Base-by-base conservation (phyloP, 768 basidiomycete genomes). In the Phylloporus arenicola region DNA sequence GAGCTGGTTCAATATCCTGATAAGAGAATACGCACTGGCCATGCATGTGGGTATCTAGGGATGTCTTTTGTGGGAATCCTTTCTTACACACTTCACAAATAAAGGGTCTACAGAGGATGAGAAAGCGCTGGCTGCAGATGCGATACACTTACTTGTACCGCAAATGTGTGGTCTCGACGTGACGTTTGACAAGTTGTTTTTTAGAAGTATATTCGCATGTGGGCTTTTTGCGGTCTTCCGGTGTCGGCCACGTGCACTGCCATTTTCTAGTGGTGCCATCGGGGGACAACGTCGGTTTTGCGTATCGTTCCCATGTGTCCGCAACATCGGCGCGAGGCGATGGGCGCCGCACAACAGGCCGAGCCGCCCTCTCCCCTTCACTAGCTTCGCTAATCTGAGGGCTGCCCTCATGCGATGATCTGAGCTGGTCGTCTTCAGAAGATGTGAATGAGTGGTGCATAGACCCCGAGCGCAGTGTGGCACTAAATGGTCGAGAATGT, bases 131-230 rank as follows among this genome's bases (percentile, higher is more conserved):
- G n/a, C 33, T n/a, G 47, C 43, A 40, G 59, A 47, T 29, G 33
- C 34, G 25, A 7, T n/a, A 59, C 35, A 53, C 80, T 52, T 53
- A 81, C 84, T 79, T 81, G 57, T 79, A 72, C 45, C 76, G 72
- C 41, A 86, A 62, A 60, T 86, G 84, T 13, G 76, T 79, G 9
- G 78, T 78, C 63, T 82, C 75, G 42, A 86, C 73, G 62, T 86
- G 84, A 24, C 84, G 75, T 63, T 84, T 84, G 51, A 86, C 80
- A 38, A 83, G 72, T 61, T 84, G 83, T 63, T 81, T 83, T 60
- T 81, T 80, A 22, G 75, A 70, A 30, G 62, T 60, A 53, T 78
- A 78, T 19, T 68, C 62, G 54, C 78, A 80, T 40, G 57, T 59
- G 31, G 59, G 59, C 27, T 59, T 63, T 45, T 63, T 63, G 55